phyloP scores from a whole-genome alignment of 2,329 filamentous ascomycete species.

The Colletotrichum falcatum region DNA sequence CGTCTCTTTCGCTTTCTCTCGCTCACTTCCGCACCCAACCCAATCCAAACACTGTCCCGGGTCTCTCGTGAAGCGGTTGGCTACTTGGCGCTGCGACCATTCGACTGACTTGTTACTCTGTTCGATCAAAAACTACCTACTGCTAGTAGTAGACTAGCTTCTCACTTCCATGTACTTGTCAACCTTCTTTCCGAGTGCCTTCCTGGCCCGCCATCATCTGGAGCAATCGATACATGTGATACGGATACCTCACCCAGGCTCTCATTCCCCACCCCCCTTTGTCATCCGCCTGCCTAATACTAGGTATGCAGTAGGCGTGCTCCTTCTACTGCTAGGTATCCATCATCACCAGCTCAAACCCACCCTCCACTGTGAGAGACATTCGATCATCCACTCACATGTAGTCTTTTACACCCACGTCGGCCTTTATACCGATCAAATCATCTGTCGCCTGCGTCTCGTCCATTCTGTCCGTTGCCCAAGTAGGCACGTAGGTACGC shows the following conservation, averaged over 20 bases:
- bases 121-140: constrained; percentile 1
- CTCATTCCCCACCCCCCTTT: constrained; percentile 22
- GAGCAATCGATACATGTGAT: constrained; percentile 26
- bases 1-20: background rate
- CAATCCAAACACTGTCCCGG: constrained; percentile 8
- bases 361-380: constrained; percentile 38
- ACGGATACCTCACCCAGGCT: constrained; percentile 30
- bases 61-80: constrained; percentile 15
- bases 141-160: constrained; percentile 12
- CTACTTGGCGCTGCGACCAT: constrained; percentile 4
- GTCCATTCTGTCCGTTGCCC: constrained; percentile 22
- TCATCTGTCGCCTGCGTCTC: constrained; percentile 38
- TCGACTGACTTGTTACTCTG: constrained; percentile 16
- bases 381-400: constrained; percentile 31
- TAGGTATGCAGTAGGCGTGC: background rate
- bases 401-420: constrained; percentile 29
- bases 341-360: constrained; percentile 33
- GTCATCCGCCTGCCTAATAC: background rate
- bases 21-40: constrained; percentile 8
- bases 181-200: background rate
- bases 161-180: background rate
- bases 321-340: constrained; percentile 33
- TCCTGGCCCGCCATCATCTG: background rate
- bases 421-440: constrained; percentile 25
- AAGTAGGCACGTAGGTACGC: too few species aligned